Evolutionary conservation across 2,329 filamentous ascomycete species (phyloP), one percentile per base, ranked within the genome.

Genomic region (Stagonosporopsis tanaceti): DNA sequence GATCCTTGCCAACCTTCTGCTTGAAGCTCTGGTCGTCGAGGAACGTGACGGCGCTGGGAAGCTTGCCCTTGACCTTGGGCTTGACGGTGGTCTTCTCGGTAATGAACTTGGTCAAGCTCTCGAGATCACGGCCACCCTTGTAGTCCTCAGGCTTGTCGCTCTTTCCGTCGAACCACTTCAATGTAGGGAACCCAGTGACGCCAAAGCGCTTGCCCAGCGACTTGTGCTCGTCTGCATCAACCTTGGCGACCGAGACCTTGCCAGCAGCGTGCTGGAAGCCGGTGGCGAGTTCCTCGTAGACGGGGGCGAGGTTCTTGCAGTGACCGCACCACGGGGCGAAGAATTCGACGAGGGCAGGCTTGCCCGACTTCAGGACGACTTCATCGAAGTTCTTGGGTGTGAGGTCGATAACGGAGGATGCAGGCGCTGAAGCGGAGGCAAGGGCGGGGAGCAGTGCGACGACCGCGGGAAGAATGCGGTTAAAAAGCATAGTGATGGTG

Each of bases 261-360:
- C 88, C 83, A 81, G 92, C 81, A 64, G 88, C 87, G 71, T 85
- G 87, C 64, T 90, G 87, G 77, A 93, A 96, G 39, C 83, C 81
- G 47, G 83, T 77, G 44, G 87, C 95, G 40, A 99, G 87, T 76
- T 99, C 91, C 77, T 99, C 95, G 79, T 96, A 99, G 58, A 96
- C 83, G 47, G 95, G 96, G 15, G 95, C 95, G 32, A 99, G 90
- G 73, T 82, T 96, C 86, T 98, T 98, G 92, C 95, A 99, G 85
- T 99, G 95, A 30, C 95, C 96, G 75, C 95, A 99, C 95, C 95
- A 99, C 24, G 94, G 93, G 32, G 95, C 95, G 75, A 96, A 98
- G 86, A 99, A 99, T 78, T 98, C 93, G 69, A 98, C 93, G 25
- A 99, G 88, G 0, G 95, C 93, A 40, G 95, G 94, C 83, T 96